Percentiles rank a stretch among this genome's conserved stretches.
phyloP scores from a whole-genome alignment of 116 monocot genomes.

The Papilionanthe hybrid region DNA sequence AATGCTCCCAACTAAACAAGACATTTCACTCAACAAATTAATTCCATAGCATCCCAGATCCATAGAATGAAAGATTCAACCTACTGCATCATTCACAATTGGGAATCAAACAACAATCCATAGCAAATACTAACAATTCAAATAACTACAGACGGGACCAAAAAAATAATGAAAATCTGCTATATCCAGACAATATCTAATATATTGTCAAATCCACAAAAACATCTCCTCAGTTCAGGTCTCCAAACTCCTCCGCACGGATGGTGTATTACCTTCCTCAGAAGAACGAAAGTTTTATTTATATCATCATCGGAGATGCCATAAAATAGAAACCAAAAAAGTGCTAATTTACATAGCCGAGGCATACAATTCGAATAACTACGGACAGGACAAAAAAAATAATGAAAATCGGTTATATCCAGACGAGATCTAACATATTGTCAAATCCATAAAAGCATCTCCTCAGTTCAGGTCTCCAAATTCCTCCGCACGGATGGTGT shows the following conservation, averaged over 20 bases:
- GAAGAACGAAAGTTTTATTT: neutral
- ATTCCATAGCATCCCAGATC: too few relatives aligned
- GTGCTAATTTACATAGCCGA: neutral
- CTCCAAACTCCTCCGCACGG: neutral
- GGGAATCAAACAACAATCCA: too few relatives aligned
- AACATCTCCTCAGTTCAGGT: neutral
- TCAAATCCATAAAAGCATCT: neutral
- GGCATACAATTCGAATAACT: neutral
- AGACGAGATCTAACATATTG: neutral
- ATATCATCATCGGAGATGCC: neutral
- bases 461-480: neutral
- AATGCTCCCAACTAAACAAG: too few relatives aligned
- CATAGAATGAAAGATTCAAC: too few relatives aligned
- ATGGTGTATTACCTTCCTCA: neutral
- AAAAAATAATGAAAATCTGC: neutral
- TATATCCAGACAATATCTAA: neutral
- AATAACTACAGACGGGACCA: neutral
- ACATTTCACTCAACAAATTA: too few relatives aligned
- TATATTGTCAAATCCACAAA: neutral
- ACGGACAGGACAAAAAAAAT: neutral
- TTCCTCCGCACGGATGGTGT: neutral
- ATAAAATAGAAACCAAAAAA: neutral
- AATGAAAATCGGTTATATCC: neutral
- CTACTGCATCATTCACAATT: too few relatives aligned
- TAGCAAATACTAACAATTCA: neutral